Conservation (phyloP, 1,284 basidiomycete species). For the Ustilago sp. region DNA sequence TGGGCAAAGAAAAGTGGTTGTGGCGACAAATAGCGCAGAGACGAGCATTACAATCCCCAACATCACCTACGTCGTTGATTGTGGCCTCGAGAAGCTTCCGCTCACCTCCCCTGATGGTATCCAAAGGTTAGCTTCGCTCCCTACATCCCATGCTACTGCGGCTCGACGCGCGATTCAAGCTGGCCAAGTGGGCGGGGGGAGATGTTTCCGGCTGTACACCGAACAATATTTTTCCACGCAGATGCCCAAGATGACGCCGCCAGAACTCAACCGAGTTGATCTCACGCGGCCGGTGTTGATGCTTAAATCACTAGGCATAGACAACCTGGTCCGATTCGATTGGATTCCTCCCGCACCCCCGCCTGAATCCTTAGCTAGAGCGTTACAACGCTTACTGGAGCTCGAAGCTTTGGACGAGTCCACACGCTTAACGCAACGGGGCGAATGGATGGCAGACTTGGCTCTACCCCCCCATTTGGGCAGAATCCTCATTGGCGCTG, state of each 20-base stretch:
- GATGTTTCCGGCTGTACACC: conserved; percentile 93
- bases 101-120: conserved; percentile 50
- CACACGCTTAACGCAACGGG: conserved; percentile 72
- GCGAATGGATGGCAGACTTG: conserved; percentile 74
- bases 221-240: conserved; percentile 73
- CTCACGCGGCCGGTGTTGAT: conserved; percentile 88
- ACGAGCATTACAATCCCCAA: conserved; percentile 96
- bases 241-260: conserved; percentile 79
- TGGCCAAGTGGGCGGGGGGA: conserved; percentile 77
- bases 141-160: conserved; percentile 69
- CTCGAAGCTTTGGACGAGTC: conserved; percentile 72
- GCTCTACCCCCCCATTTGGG: conserved; percentile 75
- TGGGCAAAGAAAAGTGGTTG: conserved; percentile 84
- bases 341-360: conserved; percentile 86
- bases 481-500: conserved; percentile 68
- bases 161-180: conserved; percentile 70
- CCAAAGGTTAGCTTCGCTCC: conserved; percentile 66
- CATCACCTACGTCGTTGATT: conserved; percentile 93
- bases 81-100: conserved; percentile 89
- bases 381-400: conserved; percentile 76
- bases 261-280: conserved; percentile 90
- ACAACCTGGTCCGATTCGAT: conserved; percentile 88
- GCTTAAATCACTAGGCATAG: conserved; percentile 86
- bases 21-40: conserved; percentile 96
- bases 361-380: conserved; percentile 83